Evolutionary conservation across 2,329 filamentous ascomycete genomes (phyloP), one percentile per base, ranked within the genome.

Genomic region (Drechslerella stenobrocha): DNA sequence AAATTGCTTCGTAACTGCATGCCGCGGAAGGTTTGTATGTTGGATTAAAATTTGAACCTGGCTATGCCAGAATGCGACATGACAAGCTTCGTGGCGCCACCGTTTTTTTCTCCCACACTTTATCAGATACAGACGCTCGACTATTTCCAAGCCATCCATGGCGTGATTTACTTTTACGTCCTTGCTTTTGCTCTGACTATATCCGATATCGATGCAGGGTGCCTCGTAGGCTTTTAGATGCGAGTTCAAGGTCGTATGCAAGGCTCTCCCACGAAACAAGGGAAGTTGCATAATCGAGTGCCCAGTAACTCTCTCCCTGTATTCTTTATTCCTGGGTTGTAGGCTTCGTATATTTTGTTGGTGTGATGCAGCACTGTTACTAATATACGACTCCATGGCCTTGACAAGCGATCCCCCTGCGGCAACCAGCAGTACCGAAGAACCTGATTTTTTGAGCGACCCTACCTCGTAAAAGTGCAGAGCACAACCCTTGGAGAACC

Each of bases 221-320:
- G 15, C n/a, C n/a, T 42, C 13, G 37, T 4, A 20, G 18, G 37
- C 37, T 18, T 4, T 20, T 42, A 20, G 15, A 13, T 5, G 11
- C 22, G 13, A 18, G 37, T 7, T 18, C 37, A 2, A 3, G 18
- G 7, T 5, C 2, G 18, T 18, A 42, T 42, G 18, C 18, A 42
- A 42, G 37, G 13, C 37, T 42, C 22, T n/a, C 4, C 37, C 37
- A 42, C 37, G 37, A 42, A 42, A 42, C 37, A 42, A 42, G 37
- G 37, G 6, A 42, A 18, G 37, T 42, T 42, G 37, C 15, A 18
- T 5, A 42, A 20, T 42, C 9, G 15, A 42, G 28, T 9, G 4
- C 4, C 37, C 15, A n/a, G n/a, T n/a, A n/a, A n/a, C 37, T 9
- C 13, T 42, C 37, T 42, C 37, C 37, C 37, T 42, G 15, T 18